Evolutionary conservation across 768 basidiomycete species (phyloP), one percentile per base, ranked within the genome.

Genomic region (Termitomyces sp.): DNA sequence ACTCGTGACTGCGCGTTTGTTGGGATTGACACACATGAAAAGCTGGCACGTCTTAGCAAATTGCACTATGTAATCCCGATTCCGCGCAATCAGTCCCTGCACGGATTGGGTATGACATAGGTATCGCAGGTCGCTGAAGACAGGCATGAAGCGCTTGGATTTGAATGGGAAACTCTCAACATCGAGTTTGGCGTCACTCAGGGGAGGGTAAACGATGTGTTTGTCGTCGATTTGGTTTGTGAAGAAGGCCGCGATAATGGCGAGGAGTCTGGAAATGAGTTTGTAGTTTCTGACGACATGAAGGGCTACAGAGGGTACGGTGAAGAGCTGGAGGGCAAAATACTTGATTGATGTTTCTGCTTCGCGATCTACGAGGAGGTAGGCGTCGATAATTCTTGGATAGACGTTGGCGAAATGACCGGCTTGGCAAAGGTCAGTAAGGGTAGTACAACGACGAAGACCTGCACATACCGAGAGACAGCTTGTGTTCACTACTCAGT

Each of bases 311-410:
- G 87, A 89, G 0, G 94, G 94, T 1, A 93, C 88, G 0, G 94
- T 94, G 74, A 97, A 97, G 35, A 98, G 80, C 66, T 97, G 93
- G 5, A 96, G 78, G 16, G 92, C 90, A 60, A 96, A 91, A 68
- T 93, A 94, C 66, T 95, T 90, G 76, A 98, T 89, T 16, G 92
- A 94, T 7, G 92, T 93, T 68, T 99, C 97, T 0, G 92, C 88
- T 68, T 99, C 96, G 13, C 95, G 83, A 64, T 98, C 97, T 22
- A 90, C 84, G 46, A 96, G 84, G 9, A 98, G 84, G 72, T 95
- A 98, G 2, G 92, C 84, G 63, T 96, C 92, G 63, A 95, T 89
- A 50, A 98, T 78, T 7, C 87, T 81, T 56, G 87, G 87, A 71
- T 98, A 99, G 10, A 92, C 85, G 54, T 80, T 82, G 0, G 92